Evolutionary conservation across 1,284 basidiomycete species (phyloP).

Genomic region (Gomphus bonarii): DNA sequence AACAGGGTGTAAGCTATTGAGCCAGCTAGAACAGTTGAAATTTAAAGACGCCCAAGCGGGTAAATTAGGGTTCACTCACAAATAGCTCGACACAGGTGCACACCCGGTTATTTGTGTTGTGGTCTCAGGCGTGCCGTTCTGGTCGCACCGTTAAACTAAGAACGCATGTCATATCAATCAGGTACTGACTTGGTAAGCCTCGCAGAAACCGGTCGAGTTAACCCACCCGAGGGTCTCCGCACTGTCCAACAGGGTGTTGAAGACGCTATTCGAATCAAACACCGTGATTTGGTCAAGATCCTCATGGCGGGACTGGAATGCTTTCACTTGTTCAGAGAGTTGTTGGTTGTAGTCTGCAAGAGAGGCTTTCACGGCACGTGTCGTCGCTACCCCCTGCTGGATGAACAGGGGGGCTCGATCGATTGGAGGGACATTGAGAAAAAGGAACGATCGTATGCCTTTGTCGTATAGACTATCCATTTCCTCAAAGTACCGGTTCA

Average conservation of each 20-base stretch:
- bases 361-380: conserved; percentile 28
- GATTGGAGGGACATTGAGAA: conserved; percentile 56
- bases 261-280: conserved; percentile 48
- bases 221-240: conserved; percentile 43
- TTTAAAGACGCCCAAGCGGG: background rate
- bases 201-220: conserved; percentile 48
- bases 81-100: conserved; percentile 53
- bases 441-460: conserved; percentile 53
- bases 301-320: conserved; percentile 32
- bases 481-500: conserved; percentile 48
- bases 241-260: conserved; percentile 45
- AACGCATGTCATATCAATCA: background rate
- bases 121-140: conserved; percentile 39
- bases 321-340: conserved; percentile 27
- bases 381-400: conserved; percentile 33
- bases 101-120: conserved; percentile 45
- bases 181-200: conserved; percentile 30
- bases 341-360: conserved; percentile 43
- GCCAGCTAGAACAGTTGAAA: conserved; percentile 30
- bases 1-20: conserved; percentile 43
- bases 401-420: conserved; percentile 47
- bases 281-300: conserved; percentile 35
- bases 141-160: background rate
- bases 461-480: conserved; percentile 42
- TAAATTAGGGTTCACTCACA: conserved; percentile 31